These are phyloP conservation scores for Saturnispora gosingensis DNA, from an alignment of 805 yeast genomes.

Conservation along the genomic window DNA sequence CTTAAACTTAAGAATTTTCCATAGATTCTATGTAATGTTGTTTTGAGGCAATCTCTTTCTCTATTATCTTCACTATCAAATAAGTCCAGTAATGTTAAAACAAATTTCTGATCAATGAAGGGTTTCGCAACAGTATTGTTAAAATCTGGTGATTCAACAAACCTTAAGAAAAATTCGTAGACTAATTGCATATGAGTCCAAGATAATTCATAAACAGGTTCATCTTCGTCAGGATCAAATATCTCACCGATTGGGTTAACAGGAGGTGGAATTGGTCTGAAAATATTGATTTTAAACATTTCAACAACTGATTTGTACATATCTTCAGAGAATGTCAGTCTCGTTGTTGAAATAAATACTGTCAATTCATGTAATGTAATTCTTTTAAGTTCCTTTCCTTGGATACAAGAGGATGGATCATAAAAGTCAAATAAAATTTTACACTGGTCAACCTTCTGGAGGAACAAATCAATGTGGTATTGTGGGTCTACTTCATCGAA, in stretches of 20 bases:
- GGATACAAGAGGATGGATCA: constrained; percentile 85
- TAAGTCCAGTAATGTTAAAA: constrained; percentile 69
- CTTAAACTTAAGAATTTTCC: constrained; percentile 88
- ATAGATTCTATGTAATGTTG: constrained; percentile 90
- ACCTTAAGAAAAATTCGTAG: constrained; percentile 86
- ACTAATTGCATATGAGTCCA: constrained; percentile 99
- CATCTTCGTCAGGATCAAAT: constrained; percentile 97
- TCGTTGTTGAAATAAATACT: constrained; percentile 73
- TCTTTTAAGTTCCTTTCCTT: constrained; percentile 88
- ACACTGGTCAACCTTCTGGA: constrained; percentile 89
- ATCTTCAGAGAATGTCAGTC: constrained; percentile 81
- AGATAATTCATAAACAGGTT: constrained; percentile 89
- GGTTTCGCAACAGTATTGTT: constrained; percentile 89
- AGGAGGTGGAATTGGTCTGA: constrained; percentile 97
- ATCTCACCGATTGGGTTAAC: constrained; percentile 95
- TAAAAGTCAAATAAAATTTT: constrained; percentile 87
- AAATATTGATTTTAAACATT: constrained; percentile 83
- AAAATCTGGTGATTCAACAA: constrained; percentile 91
- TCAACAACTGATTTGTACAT: constrained; percentile 81
- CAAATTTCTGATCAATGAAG: constrained; percentile 85
- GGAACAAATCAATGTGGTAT: constrained; percentile 69
- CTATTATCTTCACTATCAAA: constrained; percentile 96
- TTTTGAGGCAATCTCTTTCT: constrained; percentile 90
- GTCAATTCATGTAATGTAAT: constrained; percentile 81
- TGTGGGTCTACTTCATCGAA: constrained; percentile 80